Evolutionary conservation across 192 early-diverging fungal species (phyloP).

Genomic region (Coemansia sp.): DNA sequence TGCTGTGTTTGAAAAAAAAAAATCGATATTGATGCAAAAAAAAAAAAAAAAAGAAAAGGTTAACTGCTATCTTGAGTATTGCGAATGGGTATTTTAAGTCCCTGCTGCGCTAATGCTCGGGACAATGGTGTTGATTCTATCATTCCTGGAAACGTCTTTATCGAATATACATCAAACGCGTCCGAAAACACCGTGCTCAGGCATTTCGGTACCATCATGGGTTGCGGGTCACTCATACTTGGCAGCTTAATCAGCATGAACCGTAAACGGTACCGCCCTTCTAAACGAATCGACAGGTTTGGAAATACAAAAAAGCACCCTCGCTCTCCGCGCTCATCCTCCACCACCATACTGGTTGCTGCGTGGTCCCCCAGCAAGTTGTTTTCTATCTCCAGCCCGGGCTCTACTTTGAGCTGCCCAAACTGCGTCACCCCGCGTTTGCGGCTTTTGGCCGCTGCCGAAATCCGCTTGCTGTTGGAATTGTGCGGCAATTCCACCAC

Average conservation of each 20-base stretch:
- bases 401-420: slow-evolving; percentile 20
- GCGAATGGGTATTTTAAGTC: slow-evolving; percentile 76
- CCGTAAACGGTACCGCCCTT: slow-evolving; percentile 67
- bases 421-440: slow-evolving; percentile 49
- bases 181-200: slow-evolving; percentile 61
- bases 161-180: slow-evolving; percentile 75
- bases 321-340: slow-evolving; percentile 53
- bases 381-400: slow-evolving; percentile 46
- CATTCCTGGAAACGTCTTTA: slow-evolving; percentile 83
- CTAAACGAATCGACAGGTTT: slow-evolving; percentile 70
- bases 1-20: slow-evolving; percentile 10
- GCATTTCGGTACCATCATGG: slow-evolving; percentile 51
- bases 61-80: slow-evolving; percentile 56
- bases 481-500: slow-evolving; percentile 49
- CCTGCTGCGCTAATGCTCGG: slow-evolving; percentile 73
- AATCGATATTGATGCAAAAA: background rate
- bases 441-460: slow-evolving; percentile 51
- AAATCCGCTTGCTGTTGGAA: slow-evolving; percentile 52
- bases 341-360: slow-evolving; percentile 43
- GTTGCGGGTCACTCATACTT: slow-evolving; percentile 53
- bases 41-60: background rate
- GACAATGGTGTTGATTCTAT: slow-evolving; percentile 79
- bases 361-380: slow-evolving; percentile 45
- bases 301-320: slow-evolving; percentile 80
- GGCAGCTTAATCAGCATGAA: slow-evolving; percentile 70